Evolutionary conservation across 495 filamentous ascomycete species (phyloP).

Genomic region (Staphylotrichum longicolle): DNA sequence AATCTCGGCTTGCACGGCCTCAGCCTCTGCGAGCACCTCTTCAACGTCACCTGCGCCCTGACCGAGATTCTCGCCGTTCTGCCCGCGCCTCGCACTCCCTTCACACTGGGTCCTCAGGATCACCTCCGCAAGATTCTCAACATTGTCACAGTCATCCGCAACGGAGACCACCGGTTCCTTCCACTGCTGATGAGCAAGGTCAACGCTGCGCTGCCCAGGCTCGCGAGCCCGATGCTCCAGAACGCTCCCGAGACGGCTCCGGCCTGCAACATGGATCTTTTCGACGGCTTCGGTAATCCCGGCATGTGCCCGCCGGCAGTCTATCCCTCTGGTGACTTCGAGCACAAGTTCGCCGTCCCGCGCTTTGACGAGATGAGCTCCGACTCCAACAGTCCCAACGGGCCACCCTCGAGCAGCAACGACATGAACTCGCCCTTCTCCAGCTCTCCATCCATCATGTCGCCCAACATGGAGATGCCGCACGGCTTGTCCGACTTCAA

Average conservation of each 20-base stretch:
- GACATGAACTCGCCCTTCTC: constrained; percentile 49
- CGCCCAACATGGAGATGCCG: constrained; percentile 41
- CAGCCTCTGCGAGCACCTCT: constrained; percentile 73
- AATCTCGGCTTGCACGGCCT: constrained; percentile 59
- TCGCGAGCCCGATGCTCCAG: constrained; percentile 55
- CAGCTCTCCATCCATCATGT: constrained; percentile 47
- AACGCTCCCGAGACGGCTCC: constrained; percentile 47
- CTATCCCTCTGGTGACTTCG: constrained; percentile 35
- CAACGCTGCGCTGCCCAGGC: constrained; percentile 60
- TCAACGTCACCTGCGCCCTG: constrained; percentile 70
- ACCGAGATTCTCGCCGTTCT: constrained; percentile 70
- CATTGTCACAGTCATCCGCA: constrained; percentile 65
- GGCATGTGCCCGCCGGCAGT: constrained; percentile 47
- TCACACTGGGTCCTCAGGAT: constrained; percentile 65
- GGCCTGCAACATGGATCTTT: constrained; percentile 51
- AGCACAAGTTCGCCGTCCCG: constrained; percentile 38
- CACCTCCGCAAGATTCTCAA: constrained; percentile 68
- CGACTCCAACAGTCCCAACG: constrained; percentile 40
- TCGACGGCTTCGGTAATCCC: constrained; percentile 55
- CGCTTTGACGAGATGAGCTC: constrained; percentile 44
- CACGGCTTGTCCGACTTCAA: constrained; percentile 40
- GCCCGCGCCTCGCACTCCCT: constrained; percentile 55
- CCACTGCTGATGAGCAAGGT: constrained; percentile 69
- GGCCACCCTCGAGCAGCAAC: constrained; percentile 31
- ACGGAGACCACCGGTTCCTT: constrained; percentile 66